Conservation (phyloP, 73 alveolate genomes). For the Uronychia binucleata region DNA sequence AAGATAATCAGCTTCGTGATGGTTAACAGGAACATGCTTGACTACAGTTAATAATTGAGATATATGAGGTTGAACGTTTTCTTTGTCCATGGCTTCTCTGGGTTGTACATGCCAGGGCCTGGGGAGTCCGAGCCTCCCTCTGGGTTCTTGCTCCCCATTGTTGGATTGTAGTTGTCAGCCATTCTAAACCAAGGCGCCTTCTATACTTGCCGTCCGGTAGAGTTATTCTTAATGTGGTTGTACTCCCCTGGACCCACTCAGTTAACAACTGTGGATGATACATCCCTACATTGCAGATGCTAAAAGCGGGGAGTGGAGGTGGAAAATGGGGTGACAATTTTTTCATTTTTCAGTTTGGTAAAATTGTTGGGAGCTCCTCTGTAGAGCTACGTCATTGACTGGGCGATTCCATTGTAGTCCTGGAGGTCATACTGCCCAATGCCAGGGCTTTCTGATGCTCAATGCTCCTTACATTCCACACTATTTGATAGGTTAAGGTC, state of each 20-base stretch:
- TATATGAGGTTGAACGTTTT: neutral
- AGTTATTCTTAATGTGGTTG: neutral
- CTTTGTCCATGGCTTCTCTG: neutral
- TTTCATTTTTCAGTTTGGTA: neutral
- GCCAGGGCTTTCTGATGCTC: neutral
- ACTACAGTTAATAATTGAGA: neutral
- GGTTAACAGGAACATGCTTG: no score
- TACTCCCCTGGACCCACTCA: neutral
- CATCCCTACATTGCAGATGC: neutral
- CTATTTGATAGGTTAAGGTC: neutral
- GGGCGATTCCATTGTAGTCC: neutral
- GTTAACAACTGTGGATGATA: neutral
- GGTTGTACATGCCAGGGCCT: constrained; percentile 2
- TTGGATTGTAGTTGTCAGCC: neutral
- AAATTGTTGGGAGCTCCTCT: neutral
- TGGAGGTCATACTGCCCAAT: constrained; percentile 1
- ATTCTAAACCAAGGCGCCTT: no score
- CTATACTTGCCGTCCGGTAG: no score
- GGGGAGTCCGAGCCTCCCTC: neutral
- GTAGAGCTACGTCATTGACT: neutral
- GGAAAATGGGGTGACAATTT: neutral
- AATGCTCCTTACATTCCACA: neutral
- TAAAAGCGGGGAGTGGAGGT: neutral
- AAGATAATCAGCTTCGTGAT: no score
- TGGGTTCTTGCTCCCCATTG: neutral